Percentiles rank a stretch among this genome's conserved stretches.
phyloP scores from a whole-genome alignment of 768 basidiomycete genomes.

The Mycena rosella region DNA sequence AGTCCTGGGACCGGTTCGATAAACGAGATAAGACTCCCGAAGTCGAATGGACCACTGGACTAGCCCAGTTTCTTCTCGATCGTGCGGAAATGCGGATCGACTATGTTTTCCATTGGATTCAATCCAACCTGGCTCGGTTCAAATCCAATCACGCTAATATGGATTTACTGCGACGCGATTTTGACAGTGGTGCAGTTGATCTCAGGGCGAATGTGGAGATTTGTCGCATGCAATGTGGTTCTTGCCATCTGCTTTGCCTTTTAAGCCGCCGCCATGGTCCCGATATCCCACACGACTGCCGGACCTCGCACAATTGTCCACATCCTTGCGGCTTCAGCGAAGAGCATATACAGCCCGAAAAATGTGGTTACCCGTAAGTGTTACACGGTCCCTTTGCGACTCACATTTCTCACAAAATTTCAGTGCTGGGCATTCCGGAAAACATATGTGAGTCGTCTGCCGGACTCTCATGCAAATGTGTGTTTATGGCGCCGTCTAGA shows the following conservation, averaged over 20 bases:
- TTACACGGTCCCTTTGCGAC: constrained; percentile 21
- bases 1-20: constrained; percentile 48
- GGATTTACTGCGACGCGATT: constrained; percentile 57
- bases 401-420: background rate
- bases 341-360: constrained; percentile 45
- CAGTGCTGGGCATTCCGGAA: constrained; percentile 69
- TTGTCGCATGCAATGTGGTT: constrained; percentile 61
- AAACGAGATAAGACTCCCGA: constrained; percentile 55
- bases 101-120: constrained; percentile 65
- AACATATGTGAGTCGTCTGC: constrained; percentile 62
- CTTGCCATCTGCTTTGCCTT: constrained; percentile 64
- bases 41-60: constrained; percentile 52
- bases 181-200: constrained; percentile 58
- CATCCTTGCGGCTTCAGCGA: constrained; percentile 57
- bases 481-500: constrained; percentile 45
- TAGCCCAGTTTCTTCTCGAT: constrained; percentile 53
- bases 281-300: constrained; percentile 59
- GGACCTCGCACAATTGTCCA: constrained; percentile 61
- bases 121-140: constrained; percentile 62
- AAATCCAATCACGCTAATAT: constrained; percentile 57
- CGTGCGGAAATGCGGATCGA: constrained; percentile 57
- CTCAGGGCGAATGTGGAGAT: constrained; percentile 59
- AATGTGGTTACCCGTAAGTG: constrained; percentile 60
- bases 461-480: background rate
- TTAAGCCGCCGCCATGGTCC: constrained; percentile 57